phyloP scores from a whole-genome alignment of 1,284 basidiomycete genomes.

The Tremellales sp. region DNA sequence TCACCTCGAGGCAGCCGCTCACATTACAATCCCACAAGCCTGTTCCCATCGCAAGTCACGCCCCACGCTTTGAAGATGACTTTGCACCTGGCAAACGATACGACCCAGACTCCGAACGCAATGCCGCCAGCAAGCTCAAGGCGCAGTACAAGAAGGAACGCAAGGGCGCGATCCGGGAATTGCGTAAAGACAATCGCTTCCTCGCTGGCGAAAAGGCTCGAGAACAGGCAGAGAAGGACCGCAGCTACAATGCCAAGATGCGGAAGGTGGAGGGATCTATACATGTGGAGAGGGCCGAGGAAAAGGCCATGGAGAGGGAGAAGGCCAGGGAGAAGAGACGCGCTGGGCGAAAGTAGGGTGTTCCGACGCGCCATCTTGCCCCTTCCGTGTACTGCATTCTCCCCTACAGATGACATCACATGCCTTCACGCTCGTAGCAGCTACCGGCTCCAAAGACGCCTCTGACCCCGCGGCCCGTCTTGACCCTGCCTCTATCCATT shows the following conservation, averaged over 20 bases:
- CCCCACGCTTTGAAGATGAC: conserved; percentile 87
- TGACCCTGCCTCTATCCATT: conserved; percentile 63
- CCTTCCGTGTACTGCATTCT: background rate
- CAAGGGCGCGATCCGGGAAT: conserved; percentile 94
- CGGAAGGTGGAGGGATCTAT: conserved; percentile 76
- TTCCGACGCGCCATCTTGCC: background rate
- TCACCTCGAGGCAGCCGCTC: conserved; percentile 70
- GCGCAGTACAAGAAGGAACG: conserved; percentile 90
- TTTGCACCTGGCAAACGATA: conserved; percentile 66
- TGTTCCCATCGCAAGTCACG: conserved; percentile 86
- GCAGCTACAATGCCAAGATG: conserved; percentile 70
- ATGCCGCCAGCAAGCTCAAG: conserved; percentile 79
- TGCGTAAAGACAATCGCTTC: conserved; percentile 93
- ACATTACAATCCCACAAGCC: conserved; percentile 90
- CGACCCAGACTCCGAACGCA: conserved; percentile 90
- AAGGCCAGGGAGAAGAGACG: conserved; percentile 66
- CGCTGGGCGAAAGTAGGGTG: conserved; percentile 15
- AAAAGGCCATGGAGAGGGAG: conserved; percentile 82
- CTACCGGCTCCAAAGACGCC: conserved; percentile 43
- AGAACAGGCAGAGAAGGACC: conserved; percentile 79
- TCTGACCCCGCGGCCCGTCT: conserved; percentile 42
- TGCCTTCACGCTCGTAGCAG: conserved; percentile 29
- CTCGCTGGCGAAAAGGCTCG: conserved; percentile 81
- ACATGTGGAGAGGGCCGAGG: conserved; percentile 86
- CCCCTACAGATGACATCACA: background rate